Base-by-base conservation (phyloP, 345 rosid genomes). In the Capsella bursapastoris region DNA sequence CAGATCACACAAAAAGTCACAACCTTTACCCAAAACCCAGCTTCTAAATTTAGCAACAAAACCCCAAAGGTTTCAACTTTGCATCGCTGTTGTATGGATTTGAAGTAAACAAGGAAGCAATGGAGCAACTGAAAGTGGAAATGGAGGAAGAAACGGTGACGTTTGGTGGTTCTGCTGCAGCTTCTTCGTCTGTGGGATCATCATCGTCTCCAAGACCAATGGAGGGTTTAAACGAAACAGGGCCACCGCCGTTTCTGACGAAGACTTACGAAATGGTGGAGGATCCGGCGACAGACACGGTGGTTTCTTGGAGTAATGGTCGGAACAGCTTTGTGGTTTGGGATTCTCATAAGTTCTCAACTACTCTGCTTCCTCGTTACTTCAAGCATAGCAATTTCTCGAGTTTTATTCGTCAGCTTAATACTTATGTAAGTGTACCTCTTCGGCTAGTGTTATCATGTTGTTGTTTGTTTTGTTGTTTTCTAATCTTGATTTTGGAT, bases 341-440 rank as follows among this genome's bases (percentile, higher is more conserved):
- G 96, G 92, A 89, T 62, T 80, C 81, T 68, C 82, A 81, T 35
- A 82, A 52, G 34, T 86, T 89, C 73, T 82, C 88, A 0, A 76
- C 85, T 1, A 73, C 70, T 64, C 78, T 89, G 40, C 90, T 89
- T 53, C 92, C 95, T 56, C 82, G 62, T 57, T 84, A 84, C 82
- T 89, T 89, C 86, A 89, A 89, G 73, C 92, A 89, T 76, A 71
- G 37, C 61, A 89, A 89, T 73, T 89, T 87, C 84, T 89, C 92
- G 7, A 89, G 92, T 79, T 89, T 87, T 77, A 84, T 89, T 28
- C 84, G 90, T 22, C 96, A 89, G 84, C 90, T 89, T 63, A 89
- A 89, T 75, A 89, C 96, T 44, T 89, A 89, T 57, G 96, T 88
- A 77, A 83, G 92, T 18, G 89, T 16, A 7, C 9, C 60, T 57